Base-by-base conservation (phyloP, 2,329 filamentous ascomycete species). In the Elsinoe fawcettii region DNA sequence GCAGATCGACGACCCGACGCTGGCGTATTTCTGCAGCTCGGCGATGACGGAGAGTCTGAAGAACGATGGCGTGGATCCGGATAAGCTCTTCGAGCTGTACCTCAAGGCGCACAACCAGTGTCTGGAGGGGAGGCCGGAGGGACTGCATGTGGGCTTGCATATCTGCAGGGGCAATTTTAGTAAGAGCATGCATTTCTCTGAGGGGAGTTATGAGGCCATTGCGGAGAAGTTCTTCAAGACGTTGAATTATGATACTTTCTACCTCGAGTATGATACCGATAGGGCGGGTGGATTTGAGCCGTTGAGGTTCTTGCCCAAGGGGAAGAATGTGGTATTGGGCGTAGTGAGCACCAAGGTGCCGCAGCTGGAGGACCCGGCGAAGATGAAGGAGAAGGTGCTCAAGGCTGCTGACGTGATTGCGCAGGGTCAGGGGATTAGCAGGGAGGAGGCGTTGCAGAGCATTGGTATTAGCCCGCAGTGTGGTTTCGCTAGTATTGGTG, bases 321-420 rank as follows among this genome's bases (percentile, higher is more conserved):
- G 69, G 60, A 72, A 71, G 66, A 71, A 70, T 59, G 70, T 72
- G 37, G 69, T 72, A 30, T 66, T 72, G 16, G 70, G 70, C 20
- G 68, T 72, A 5, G 67, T 72, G 27, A 70, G 67, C 30, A 72
- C 69, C 23, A 72, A 72, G 59, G 66, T 67, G 16, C 66, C 68
- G 4, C 63, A 67, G 58, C 60, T 72, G n/a, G 69, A 72, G 60
- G 69, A 71, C 53, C 59, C 60, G 22, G 61, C 65, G 51, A 46
- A 67, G 46, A 67, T 70, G 61, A 69, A 68, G 66, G 60, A 56
- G 23, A 66, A 67, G 43, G 66, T 72, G 30, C 57, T 62, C 18
- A 66, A 69, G 60, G 70, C 69, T 20, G 70, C 69, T 39, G 64
- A 66, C 56, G 68, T 70, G 58, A 70, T 72, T 51, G 70, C 69